These are phyloP conservation scores for Coffea canephora DNA, from an alignment of 257 asterid species.

Conservation along the genomic window DNA sequence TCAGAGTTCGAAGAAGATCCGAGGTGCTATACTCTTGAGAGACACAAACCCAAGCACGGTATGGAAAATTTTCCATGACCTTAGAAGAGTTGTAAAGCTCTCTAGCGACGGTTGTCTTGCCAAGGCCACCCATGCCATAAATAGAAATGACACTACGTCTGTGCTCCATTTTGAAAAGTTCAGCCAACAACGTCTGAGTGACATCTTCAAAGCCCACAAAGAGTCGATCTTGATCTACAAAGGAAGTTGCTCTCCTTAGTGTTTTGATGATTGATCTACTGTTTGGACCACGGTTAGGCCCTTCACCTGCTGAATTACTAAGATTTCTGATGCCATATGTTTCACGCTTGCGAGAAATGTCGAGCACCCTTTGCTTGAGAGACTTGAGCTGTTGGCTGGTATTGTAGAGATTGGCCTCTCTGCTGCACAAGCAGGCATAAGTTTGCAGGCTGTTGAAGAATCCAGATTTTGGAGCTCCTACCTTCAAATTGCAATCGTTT, in stretches of 20 bases:
- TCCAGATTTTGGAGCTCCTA: not conserved
- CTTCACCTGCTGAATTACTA: not conserved
- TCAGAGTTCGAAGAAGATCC: not conserved
- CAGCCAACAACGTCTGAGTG: not conserved
- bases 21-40: not conserved
- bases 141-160: not conserved
- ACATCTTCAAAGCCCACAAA: conserved; percentile 1
- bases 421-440: not conserved
- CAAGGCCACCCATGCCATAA: conserved; percentile 1
- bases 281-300: not conserved
- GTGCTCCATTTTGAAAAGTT: not conserved
- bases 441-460: not conserved
- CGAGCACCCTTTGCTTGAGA: not conserved
- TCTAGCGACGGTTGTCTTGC: not conserved
- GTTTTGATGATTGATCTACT: not conserved
- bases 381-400: not conserved
- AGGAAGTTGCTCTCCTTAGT: not conserved
- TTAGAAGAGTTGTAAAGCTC: not conserved
- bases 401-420: not conserved
- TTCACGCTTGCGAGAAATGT: not conserved
- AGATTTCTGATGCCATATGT: not conserved
- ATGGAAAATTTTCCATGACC: not conserved
- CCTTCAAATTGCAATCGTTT: not conserved
- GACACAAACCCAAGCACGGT: conserved; percentile 1
- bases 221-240: not conserved